These are phyloP conservation scores for Picea abies DNA, from an alignment of 83 land plant species.

Conservation along the genomic window DNA sequence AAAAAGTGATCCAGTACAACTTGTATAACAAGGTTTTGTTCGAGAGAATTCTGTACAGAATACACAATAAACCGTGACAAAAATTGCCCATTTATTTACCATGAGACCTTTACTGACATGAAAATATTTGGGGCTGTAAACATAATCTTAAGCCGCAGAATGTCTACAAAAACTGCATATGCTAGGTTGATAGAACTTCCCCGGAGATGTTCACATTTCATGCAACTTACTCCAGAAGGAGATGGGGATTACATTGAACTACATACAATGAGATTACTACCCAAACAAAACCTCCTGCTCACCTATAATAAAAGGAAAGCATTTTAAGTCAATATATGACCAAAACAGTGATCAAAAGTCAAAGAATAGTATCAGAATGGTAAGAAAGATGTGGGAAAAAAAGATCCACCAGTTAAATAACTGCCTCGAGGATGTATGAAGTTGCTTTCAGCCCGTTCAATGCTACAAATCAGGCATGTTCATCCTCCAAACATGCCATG, in stretches of 20 bases:
- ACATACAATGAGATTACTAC: background rate
- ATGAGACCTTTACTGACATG: background rate
- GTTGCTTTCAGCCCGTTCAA: background rate
- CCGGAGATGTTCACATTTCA: background rate
- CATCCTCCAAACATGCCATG: conserved; percentile 17
- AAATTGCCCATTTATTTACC: conserved; percentile 11
- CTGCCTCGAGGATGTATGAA: background rate
- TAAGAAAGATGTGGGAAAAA: background rate
- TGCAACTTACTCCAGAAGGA: background rate
- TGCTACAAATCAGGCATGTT: background rate
- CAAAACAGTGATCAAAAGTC: background rate
- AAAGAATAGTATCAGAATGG: background rate
- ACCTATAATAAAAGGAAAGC: background rate
- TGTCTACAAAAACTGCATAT: conserved; percentile 3
- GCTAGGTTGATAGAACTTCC: background rate
- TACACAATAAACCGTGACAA: conserved; percentile 2
- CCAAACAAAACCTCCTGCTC: conserved; percentile 13
- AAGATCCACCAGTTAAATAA: conserved; percentile 1
- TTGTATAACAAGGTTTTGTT: background rate
- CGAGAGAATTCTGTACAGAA: background rate
- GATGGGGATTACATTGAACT: background rate
- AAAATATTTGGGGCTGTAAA: background rate
- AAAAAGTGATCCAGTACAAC: no score
- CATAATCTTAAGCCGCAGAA: background rate
- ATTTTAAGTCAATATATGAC: background rate